Evolutionary conservation across 2,329 filamentous ascomycete genomes (phyloP), one percentile per base, ranked within the genome.

Genomic region (Clarireedia paspali): DNA sequence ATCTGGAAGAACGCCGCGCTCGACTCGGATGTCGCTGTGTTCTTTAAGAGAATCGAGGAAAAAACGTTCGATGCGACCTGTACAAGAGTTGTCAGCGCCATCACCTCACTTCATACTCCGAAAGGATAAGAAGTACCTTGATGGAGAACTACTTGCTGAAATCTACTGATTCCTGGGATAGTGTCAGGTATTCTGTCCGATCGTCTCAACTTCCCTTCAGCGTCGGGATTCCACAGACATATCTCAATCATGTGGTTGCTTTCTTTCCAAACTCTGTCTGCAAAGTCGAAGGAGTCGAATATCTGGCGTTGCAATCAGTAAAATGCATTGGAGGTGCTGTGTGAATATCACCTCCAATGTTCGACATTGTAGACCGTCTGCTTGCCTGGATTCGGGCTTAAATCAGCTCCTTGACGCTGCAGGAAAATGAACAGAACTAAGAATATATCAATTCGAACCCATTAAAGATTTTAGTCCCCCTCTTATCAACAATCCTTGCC

Each of bases 221-320:
- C 68, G 55, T 81, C 80, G 0, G 85, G 85, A 58, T 87, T 87
- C 82, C 79, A 81, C 55, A 81, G 52, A 46, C 73, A 68, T 56
- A 85, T 81, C 72, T 87, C 85, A n/a, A 86, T 74, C 73, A 88
- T 80, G 64, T 83, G 83, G 65, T 86, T 86, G 12, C 80, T 77
- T 62, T 88, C 85, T 48, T 82, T 83, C 79, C 82, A 83, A 1
- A 77, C 79, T 4, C 78, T 72, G 60, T 88, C 79, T 2, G 75
- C 82, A 57, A 90, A 80, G 0, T 82, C 85, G 62, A 90, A 86
- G 50, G 80, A 83, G 62, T 90, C 84, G 55, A 89, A 81, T n/a
- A 89, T 87, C 68, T 90, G 84, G 15, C 5, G 5, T 73, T 34
- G 82, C 72, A 34, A 83, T 69, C 30, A 42, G 39, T 12, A 42